Conservation (phyloP, 164 flowering plant species). For the Macadamia tetraphylla region DNA sequence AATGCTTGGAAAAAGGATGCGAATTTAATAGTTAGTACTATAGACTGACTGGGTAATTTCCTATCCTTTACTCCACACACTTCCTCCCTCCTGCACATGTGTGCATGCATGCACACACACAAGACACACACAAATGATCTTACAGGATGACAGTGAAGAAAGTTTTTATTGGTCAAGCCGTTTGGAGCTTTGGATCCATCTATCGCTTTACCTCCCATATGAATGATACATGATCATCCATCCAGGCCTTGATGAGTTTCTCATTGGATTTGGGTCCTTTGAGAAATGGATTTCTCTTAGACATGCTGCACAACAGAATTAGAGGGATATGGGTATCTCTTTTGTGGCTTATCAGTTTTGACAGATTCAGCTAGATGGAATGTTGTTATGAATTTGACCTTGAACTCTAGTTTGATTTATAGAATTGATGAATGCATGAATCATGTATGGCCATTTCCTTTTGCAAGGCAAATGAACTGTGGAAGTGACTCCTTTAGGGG, state of each 20-base stretch:
- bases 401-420: too few relatives aligned
- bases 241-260: neutral
- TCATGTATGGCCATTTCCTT: too few relatives aligned
- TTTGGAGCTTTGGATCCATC: neutral
- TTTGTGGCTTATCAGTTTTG: too few relatives aligned
- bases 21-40: neutral
- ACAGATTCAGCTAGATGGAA: too few relatives aligned
- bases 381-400: too few relatives aligned
- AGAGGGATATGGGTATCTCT: neutral
- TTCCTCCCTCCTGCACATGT: neutral
- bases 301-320: neutral
- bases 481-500: too few relatives aligned
- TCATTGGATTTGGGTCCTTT: neutral
- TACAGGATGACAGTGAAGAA: neutral
- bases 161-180: neutral
- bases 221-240: neutral
- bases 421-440: too few relatives aligned
- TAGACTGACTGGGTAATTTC: neutral
- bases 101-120: too few relatives aligned
- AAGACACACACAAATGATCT: too few relatives aligned
- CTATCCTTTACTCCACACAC: neutral
- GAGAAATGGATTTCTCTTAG: neutral
- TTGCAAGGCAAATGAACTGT: too few relatives aligned
- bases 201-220: too few relatives aligned
- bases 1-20: conserved; percentile 42